phyloP scores from a whole-genome alignment of 2,329 filamentous ascomycete species.

The Rhinocladiella mackenziei region DNA sequence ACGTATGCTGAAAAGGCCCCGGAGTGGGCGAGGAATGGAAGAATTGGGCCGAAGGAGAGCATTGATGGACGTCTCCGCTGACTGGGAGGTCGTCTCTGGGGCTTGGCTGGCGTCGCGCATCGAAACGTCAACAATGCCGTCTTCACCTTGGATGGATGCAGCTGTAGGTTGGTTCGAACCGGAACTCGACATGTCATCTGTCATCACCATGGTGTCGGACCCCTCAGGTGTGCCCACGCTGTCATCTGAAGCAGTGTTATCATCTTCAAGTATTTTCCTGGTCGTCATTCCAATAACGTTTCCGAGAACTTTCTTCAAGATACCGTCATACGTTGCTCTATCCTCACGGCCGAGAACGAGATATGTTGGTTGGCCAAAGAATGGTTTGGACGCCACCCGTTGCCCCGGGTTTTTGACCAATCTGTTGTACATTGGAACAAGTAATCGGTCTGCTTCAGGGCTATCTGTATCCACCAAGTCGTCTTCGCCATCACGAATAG shows the following conservation, averaged over 20 bases:
- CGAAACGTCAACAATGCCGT: conserved; percentile 84
- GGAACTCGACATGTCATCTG: conserved; percentile 60
- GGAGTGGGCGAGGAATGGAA: conserved; percentile 61
- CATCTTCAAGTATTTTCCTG: conserved; percentile 55
- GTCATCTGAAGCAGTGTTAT: conserved; percentile 48
- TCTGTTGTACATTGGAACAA: conserved; percentile 49
- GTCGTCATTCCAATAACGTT: conserved; percentile 74
- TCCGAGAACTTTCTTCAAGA: conserved; percentile 74
- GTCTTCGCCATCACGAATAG: conserved; percentile 37
- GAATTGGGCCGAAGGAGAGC: conserved; percentile 46
- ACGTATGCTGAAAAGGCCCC: conserved; percentile 72
- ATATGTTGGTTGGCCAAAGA: conserved; percentile 52
- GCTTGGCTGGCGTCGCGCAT: conserved; percentile 62
- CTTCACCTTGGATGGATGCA: conserved; percentile 79
- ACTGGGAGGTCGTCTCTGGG: conserved; percentile 24
- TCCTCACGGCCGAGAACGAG: conserved; percentile 73
- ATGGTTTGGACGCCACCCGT: conserved; percentile 29
- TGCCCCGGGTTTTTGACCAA: conserved; percentile 30
- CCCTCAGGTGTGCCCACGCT: conserved; percentile 47
- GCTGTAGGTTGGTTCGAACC: conserved; percentile 66
- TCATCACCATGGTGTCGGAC: conserved; percentile 64
- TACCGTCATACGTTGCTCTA: conserved; percentile 62
- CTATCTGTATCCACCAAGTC: conserved; percentile 40
- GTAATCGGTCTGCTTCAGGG: conserved; percentile 44
- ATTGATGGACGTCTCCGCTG: conserved; percentile 34